Evolutionary conservation across 768 basidiomycete genomes (phyloP), one percentile per base, ranked within the genome.

Genomic region (Hygrocybe punicea): DNA sequence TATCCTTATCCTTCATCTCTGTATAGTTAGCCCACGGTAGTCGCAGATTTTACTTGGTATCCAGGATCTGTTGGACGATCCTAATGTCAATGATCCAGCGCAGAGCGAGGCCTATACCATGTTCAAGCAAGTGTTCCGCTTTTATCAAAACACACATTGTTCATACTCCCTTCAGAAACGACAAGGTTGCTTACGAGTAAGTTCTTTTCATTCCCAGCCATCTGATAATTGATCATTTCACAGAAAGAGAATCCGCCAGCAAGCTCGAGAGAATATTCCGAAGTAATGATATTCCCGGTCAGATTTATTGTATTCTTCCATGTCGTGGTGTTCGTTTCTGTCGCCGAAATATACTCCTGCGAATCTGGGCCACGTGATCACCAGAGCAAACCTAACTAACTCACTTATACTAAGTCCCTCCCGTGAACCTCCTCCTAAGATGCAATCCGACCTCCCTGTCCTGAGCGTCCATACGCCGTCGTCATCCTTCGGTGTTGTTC

Each of bases 61-160:
- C 51, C 97, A 99, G 71, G 97, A 98, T 65, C 78, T 99, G 2
- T 76, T 99, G 58, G 88, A 96, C 66, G 91, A 96, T 62, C 96
- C 97, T 8, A 99, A 99, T 66, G 91, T 95, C 40, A 91, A 89
- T 57, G 97, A 99, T 74, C 97, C 97, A 6, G 97, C 97, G 1
- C 97, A 99, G 69, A 93, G 94, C 55, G 96, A 98, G 64, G 97
- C 97, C 10, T 98, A 98, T 73, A 95, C 93, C 33, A 91, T 97
- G 87, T 98, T 94, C 81, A 97, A 96, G 95, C 96, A 64, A 65
- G 93, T 77, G 21, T 3, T 56, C 45, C 36, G 16, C 45, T 39
- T 42, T 21, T n/a, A 29, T 53, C 25, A 13, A 35, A 55, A 6
- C 40, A 58, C 53, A 29, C 36, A 35, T 19, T 49, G 34, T 36